These are phyloP conservation scores for Hygrocybe punicea DNA, from an alignment of 768 basidiomycete species.

Conservation along the genomic window DNA sequence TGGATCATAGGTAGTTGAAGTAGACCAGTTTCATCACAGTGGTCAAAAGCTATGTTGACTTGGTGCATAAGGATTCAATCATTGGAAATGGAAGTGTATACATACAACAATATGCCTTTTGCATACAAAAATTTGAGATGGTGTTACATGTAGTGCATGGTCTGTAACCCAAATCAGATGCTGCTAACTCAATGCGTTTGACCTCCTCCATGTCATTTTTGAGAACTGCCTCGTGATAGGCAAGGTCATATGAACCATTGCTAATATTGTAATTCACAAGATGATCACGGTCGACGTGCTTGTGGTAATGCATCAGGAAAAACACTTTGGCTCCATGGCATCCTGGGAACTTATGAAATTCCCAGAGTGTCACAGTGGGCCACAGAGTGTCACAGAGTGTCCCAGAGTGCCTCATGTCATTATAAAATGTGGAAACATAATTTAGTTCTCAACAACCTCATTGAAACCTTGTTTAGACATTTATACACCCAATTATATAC, in stretches of 20 bases:
- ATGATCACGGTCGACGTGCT: not conserved
- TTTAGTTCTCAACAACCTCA: too few species aligned
- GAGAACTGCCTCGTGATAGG: slow-evolving; percentile 22
- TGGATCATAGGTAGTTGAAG: slow-evolving; percentile 10
- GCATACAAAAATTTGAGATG: slow-evolving; percentile 15
- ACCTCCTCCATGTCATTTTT: slow-evolving; percentile 18
- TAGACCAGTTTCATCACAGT: slow-evolving; percentile 7
- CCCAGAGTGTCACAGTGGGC: too few species aligned
- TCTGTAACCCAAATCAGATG: slow-evolving; percentile 12
- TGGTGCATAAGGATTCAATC: not conserved
- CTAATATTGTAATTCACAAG: slow-evolving; percentile 1
- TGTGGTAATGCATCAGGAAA: too few species aligned
- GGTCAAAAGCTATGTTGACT: slow-evolving; percentile 15
- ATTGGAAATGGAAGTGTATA: not conserved
- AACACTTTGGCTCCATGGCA: too few species aligned
- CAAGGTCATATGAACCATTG: slow-evolving; percentile 18
- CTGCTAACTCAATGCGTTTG: slow-evolving; percentile 19
- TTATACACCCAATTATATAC: too few species aligned
- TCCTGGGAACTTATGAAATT: too few species aligned
- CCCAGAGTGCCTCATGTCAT: too few species aligned
- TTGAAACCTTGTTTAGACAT: too few species aligned
- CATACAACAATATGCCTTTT: slow-evolving; percentile 19
- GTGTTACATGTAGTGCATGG: slow-evolving; percentile 15
- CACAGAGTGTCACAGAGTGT: too few species aligned
- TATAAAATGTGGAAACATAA: too few species aligned